Conservation (phyloP, 139 green algal species). For the Pleodorina starrii region DNA sequence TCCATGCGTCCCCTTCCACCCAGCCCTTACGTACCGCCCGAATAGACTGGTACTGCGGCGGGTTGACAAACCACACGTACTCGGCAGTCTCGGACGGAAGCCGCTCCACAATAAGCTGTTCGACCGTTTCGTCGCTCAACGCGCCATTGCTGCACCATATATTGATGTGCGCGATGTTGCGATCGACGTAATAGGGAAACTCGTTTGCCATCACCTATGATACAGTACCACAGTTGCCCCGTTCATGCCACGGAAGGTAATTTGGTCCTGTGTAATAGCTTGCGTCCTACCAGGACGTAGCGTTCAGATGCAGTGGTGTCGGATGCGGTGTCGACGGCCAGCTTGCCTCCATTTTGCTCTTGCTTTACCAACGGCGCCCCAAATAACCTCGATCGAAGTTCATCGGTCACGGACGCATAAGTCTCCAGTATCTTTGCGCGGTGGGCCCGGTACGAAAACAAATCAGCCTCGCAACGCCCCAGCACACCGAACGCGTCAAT, state of each 20-base stretch:
- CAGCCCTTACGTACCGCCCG: constrained; percentile 2
- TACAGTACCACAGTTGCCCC: no score
- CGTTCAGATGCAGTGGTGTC: neutral
- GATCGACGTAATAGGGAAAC: constrained; percentile 20
- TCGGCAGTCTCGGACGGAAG: constrained; percentile 13
- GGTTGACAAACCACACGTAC: constrained; percentile 35
- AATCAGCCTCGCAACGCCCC: neutral
- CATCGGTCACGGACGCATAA: neutral
- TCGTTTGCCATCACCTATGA: constrained; percentile 33
- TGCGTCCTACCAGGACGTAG: constrained; percentile 18
- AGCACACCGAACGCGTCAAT: neutral
- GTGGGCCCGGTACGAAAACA: neutral
- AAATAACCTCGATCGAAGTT: neutral
- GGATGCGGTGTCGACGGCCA: neutral
- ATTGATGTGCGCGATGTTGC: constrained; percentile 12
- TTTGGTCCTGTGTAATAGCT: no score
- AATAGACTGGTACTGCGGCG: constrained; percentile 18
- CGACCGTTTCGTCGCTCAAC: neutral
- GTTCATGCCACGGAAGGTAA: no score
- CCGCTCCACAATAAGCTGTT: neutral
- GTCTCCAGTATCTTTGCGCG: neutral
- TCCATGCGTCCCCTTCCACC: no score
- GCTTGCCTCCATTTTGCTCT: neutral
- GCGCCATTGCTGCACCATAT: constrained; percentile 19
- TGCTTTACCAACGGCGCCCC: neutral